Conservation (phyloP, 176 grass and related monocot species). For the Bolboschoenus planiculmis region DNA sequence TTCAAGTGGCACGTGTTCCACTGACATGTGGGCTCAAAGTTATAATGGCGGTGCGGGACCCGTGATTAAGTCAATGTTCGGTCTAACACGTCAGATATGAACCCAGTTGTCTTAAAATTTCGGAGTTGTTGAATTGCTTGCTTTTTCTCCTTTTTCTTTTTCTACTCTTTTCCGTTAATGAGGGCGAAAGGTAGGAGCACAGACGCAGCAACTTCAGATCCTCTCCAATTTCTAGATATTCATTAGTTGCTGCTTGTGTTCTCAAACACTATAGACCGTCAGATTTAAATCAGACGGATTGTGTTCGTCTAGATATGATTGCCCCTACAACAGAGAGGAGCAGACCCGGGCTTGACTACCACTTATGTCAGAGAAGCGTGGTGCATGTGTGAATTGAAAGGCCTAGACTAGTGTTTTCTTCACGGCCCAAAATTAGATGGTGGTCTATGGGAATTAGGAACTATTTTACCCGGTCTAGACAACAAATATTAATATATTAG, state of each 20-base stretch:
- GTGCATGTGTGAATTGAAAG: no score
- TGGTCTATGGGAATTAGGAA: no score
- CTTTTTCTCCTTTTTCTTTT: background rate
- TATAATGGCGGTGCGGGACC: background rate
- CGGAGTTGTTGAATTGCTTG: constrained; percentile 13
- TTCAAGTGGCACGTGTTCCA: background rate
- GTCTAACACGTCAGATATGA: background rate
- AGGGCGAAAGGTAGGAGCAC: constrained; percentile 9
- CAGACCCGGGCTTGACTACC: no score
- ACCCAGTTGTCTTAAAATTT: background rate
- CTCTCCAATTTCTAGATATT: background rate
- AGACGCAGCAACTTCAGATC: background rate
- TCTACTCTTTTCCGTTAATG: background rate
- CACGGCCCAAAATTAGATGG: no score
- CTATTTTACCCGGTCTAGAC: no score
- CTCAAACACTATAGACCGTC: no score
- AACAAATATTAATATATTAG: no score
- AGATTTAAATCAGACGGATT: no score
- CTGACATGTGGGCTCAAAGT: background rate
- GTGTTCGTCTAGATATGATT: no score
- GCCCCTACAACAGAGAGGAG: no score
- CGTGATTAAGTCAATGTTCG: background rate
- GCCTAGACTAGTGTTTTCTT: no score
- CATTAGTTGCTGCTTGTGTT: background rate
- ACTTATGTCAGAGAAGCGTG: no score